phyloP scores from a whole-genome alignment of 73 alveolate genomes.

The Vitrella brassicaformis region DNA sequence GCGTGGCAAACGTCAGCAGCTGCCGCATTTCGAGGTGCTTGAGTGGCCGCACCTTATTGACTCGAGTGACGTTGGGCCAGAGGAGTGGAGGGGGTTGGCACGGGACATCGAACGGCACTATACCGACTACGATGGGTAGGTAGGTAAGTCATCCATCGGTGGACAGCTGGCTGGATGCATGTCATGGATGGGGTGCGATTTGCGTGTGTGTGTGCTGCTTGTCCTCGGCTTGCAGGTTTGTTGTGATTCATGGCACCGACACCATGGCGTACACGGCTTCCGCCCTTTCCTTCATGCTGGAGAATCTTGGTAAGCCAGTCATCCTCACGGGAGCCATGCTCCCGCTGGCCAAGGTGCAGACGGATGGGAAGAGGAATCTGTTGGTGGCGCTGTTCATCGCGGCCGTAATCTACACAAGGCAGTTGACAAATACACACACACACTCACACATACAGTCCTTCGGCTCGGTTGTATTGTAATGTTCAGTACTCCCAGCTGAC shows the following conservation, averaged over 20 bases:
- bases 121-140: constrained; percentile 23
- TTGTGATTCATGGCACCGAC: constrained; percentile 88
- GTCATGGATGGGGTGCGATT: not conserved
- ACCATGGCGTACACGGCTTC: constrained; percentile 97
- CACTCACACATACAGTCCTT: too few relatives aligned
- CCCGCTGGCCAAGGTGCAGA: not conserved
- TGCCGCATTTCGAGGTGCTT: not conserved
- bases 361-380: not conserved
- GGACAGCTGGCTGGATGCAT: not conserved
- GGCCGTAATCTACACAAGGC: not conserved
- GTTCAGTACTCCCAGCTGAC: too few relatives aligned
- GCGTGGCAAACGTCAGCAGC: not conserved
- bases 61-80: constrained; percentile 9
- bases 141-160: not conserved
- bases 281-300: constrained; percentile 86
- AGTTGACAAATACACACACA: too few relatives aligned
- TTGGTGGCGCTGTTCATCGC: not conserved
- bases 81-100: constrained; percentile 15
- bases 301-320: constrained; percentile 69
- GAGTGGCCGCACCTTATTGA: not conserved
- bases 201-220: not conserved
- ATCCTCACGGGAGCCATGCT: constrained; percentile 44
- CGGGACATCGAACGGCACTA: constrained; percentile 15
- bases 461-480: too few relatives aligned
- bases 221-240: constrained; percentile 41